Evolutionary conservation across 2,329 filamentous ascomycete species (phyloP), one percentile per base, ranked within the genome.

Genomic region (Zymoseptoria passerinii): DNA sequence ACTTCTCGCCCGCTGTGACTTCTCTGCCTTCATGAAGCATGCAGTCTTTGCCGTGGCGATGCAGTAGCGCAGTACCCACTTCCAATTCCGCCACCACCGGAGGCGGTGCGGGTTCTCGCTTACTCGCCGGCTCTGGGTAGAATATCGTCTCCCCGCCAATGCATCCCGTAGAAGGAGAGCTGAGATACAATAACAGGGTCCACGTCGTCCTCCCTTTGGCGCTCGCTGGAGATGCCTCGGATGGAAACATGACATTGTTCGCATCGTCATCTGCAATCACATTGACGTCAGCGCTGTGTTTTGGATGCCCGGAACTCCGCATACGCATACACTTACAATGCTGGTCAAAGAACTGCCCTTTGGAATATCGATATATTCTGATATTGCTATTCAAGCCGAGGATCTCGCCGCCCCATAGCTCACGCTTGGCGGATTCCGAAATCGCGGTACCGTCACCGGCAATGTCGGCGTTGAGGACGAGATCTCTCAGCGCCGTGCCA

Each of bases 121-220:
- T 78, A 70, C 2, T 72, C 10, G 77, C 74, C 13, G 76, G 66
- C 23, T 89, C 84, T 0, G 89, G 89, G 70, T 95, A 95, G 73
- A 96, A 96, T 29, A 94, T 89, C 0, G 92, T 96, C 74, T 96
- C 90, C 29, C 92, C 92, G 20, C 92, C 92, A 20, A 82, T 73
- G 67, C 91, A 95, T 3, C 88, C 88, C 6, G 89, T 89, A 1
- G 81, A 75, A 2, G 84, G 78, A 0, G 87, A 90, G 0, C 89
- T 94, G 56, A 96, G 80, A 70, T 96, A 97, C 40, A 96, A 81
- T 0, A 96, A 80, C 4, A 96, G 77, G 0, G 92, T 96, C 91
- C 92, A 96, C 0, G 91, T 96, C 4, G 92, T 96, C 67, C 81
- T 85, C 19, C 81, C 86, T 20, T 77, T 76, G 9, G 76, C 66